Base-by-base conservation (phyloP, 2,329 filamentous ascomycete genomes). In the Westerdykella ornata region DNA sequence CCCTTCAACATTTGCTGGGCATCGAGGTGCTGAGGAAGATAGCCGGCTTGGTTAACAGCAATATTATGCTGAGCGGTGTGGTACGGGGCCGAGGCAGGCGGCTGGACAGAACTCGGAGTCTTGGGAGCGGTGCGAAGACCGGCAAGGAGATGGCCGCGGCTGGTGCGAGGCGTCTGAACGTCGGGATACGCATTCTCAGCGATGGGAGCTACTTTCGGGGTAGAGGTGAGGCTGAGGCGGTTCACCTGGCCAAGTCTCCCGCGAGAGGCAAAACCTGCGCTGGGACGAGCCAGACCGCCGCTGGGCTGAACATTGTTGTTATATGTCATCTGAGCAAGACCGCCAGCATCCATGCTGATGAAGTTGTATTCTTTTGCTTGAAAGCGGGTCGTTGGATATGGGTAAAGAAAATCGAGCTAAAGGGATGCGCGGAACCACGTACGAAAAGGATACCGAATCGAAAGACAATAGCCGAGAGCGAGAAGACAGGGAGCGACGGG, bases 311-410 rank as follows among this genome's bases (percentile, higher is more conserved):
- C n/a, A 51, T 63, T 63, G 63, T 82, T 78, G 75, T 82, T 86
- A 76, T 88, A 90, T 74, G 88, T 86, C 90, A 97, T 97, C 79
- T 94, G 88, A 92, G 88, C 84, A 76, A 95, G 87, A 92, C 88
- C 88, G 79, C 90, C 90, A 80, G 90, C 83, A 90, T 95, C 85
- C 84, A 94, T 83, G 69, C 72, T 75, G 72, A 71, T 65, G 35
- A 40, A 51, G 33, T 22, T 16, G 12, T 39, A 3, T 39, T 45
- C 43, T 52, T 47, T 51, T 54, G 44, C 48, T 43, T 53, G 51
- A 45, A 47, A 46, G 50, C 47, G 33, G 35, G 32, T 44, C 32
- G 28, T 46, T 33, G 38, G 41, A 22, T 4, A 48, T 40, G 49
- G 42, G 57, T 48, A 58, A 57, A 57, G n/a, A n/a, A 54, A 41